Evolutionary conservation across 176 grass and related monocot genomes (phyloP), one percentile per base, ranked within the genome.

Genomic region (Eragrostis curvula): DNA sequence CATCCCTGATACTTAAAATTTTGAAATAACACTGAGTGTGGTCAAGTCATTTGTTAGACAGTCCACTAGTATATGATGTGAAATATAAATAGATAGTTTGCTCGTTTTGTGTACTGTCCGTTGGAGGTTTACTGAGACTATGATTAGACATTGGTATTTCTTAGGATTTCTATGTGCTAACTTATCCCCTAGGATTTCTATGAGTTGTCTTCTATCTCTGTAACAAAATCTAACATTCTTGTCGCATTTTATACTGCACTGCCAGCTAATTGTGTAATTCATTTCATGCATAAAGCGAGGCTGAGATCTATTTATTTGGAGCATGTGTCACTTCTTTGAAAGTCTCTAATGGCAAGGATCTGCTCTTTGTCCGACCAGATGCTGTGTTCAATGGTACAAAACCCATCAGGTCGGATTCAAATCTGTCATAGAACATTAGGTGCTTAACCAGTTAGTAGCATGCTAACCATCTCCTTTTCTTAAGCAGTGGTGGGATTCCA

Each of bases 291-390:
- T 89, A 82, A 85, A 98, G 96, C 81, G 92, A 91, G 87, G 92
- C 96, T 70, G 90, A 98, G 68, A 88, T 98, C 75, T 98, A 98
- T 85, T 85, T 98, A 3, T 95, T 95, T 60, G 96, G 92, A 66
- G 96, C 84, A 28, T 98, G 96, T 0, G 72, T 93, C 66, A 95
- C 96, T 41, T 95, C 96, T 87, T 93, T 91, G 88, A 98, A 98
- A 81, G 88, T 91, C 39, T 70, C 90, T 60, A 85, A 28, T 78
- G 92, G 96, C 44, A 95, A 91, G 68, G 96, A 98, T 84, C 68
- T 98, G 8, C 90, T 95, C 21, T 98, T 98, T 69, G 96, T 98
- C 71, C 91, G 96, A 72, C 96, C 96, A 62, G 96, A 98, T 91
- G 92, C 92, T 21, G 90, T 93, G 51, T 98, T 93, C 78, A 91